These are phyloP conservation scores for Clohesyomyces aquaticus DNA, from an alignment of 495 filamentous ascomycete species.

Conservation along the genomic window DNA sequence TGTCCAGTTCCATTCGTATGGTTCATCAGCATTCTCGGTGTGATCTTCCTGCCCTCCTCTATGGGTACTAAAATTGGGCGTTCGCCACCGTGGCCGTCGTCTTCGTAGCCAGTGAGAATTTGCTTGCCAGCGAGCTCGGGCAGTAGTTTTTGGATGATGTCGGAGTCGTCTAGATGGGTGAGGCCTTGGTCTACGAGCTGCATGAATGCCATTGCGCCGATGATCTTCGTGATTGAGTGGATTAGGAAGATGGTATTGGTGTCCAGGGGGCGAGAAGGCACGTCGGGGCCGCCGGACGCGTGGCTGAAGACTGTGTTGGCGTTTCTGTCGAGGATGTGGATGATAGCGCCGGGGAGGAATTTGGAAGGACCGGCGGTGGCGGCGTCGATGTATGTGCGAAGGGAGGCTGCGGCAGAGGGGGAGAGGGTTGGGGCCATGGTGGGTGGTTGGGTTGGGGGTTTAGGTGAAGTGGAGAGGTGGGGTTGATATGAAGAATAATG, in stretches of 20 bases:
- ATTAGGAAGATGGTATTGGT: conserved; percentile 3
- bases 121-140: conserved; percentile 24
- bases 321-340: conserved; percentile 15
- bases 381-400: conserved; percentile 12
- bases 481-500: background rate
- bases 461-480: background rate
- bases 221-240: conserved; percentile 27
- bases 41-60: conserved; percentile 4
- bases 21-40: conserved; percentile 32
- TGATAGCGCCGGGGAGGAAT: conserved; percentile 21
- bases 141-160: conserved; percentile 9
- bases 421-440: conserved; percentile 14
- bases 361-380: conserved; percentile 4
- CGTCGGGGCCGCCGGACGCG: conserved; percentile 4
- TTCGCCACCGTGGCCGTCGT: background rate
- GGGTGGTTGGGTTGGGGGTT: background rate
- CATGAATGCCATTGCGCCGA: conserved; percentile 28
- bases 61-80: conserved; percentile 2
- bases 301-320: conserved; percentile 24
- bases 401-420: background rate
- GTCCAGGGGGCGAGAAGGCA: background rate
- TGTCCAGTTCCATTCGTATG: conserved; percentile 24
- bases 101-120: conserved; percentile 14
- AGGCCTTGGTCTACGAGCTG: conserved; percentile 23
- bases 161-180: conserved; percentile 13